Evolutionary conservation across 1,284 basidiomycete species (phyloP).

Genomic region (Cryptococcus sp.): DNA sequence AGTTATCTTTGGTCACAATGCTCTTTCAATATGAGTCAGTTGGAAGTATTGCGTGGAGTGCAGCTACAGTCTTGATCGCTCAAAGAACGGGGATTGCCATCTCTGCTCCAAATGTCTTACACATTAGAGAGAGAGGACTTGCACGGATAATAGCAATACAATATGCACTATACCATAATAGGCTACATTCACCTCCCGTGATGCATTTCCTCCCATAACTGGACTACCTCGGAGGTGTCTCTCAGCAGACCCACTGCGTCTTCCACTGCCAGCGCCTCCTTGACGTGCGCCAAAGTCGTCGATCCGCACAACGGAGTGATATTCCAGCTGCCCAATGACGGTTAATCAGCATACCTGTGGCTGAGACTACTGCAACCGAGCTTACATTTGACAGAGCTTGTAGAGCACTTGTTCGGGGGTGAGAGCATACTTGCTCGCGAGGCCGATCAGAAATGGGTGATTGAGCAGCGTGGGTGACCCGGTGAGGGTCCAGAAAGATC

Average conservation of each 20-base stretch:
- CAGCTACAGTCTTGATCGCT: no score
- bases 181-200: not conserved
- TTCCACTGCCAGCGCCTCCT: constrained; percentile 58
- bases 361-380: no score
- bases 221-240: constrained; percentile 35
- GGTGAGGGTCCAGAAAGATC: constrained; percentile 80
- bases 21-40: no score
- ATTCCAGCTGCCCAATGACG: constrained; percentile 39
- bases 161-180: not conserved
- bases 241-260: constrained; percentile 49
- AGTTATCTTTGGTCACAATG: not conserved
- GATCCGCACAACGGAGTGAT: constrained; percentile 44
- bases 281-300: constrained; percentile 57
- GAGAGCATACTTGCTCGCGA: constrained; percentile 55
- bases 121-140: no score
- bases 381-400: constrained; percentile 59
- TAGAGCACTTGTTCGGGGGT: constrained; percentile 66
- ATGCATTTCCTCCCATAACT: constrained; percentile 23
- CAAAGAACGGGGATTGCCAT: no score
- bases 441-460: constrained; percentile 53
- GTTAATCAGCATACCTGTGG: no score
- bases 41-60: no score
- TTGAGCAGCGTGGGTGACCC: constrained; percentile 64
- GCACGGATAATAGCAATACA: no score
- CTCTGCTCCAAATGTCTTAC: no score